Evolutionary conservation across 2,329 filamentous ascomycete genomes (phyloP), one percentile per base, ranked within the genome.

Genomic region (Calycina herbarum): DNA sequence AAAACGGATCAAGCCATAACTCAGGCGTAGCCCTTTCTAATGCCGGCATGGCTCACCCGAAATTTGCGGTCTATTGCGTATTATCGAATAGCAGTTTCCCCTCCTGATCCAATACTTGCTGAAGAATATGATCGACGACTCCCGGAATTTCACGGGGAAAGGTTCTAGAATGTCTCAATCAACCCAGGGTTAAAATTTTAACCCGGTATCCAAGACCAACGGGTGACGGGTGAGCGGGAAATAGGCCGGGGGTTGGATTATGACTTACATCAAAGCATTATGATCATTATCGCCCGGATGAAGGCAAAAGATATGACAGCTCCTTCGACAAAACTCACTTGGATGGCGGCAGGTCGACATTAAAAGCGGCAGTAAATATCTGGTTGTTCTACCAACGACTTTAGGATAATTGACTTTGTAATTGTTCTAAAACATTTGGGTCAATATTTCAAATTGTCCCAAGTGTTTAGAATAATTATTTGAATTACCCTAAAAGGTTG

Each of bases 211-310:
- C 10, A 10, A 10, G 27, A 24, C 45, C 45, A 24, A 27, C 10
- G 45, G n/a, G 45, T 51, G n/a, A 24, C 20, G n/a, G 45, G 45
- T 51, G 20, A 10, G 20, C 45, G 45, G n/a, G n/a, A 51, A 24
- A 51, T 51, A 8, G 45, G 45, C 7, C 45, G n/a, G 10, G 45
- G n/a, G 11, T 51, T 51, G 45, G n/a, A 24, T 51, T 51, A 24
- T 51, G 45, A 51, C 45, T 51, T 20, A 51, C 45, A 24, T 51
- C 45, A 51, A 51, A 24, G 45, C 45, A 51, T 51, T 51, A 24
- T 10, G 27, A 24, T n/a, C 45, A 51, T 51, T 51, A 24, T 10
- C 20, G 45, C n/a, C 20, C 20, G n/a, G n/a, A 24, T 51, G n/a
- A 11, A 20, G 20, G 45, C 8, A 2, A 24, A 51, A n/a, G n/a